Conservation (phyloP, 345 rosid species). For the Heritiera littoralis region DNA sequence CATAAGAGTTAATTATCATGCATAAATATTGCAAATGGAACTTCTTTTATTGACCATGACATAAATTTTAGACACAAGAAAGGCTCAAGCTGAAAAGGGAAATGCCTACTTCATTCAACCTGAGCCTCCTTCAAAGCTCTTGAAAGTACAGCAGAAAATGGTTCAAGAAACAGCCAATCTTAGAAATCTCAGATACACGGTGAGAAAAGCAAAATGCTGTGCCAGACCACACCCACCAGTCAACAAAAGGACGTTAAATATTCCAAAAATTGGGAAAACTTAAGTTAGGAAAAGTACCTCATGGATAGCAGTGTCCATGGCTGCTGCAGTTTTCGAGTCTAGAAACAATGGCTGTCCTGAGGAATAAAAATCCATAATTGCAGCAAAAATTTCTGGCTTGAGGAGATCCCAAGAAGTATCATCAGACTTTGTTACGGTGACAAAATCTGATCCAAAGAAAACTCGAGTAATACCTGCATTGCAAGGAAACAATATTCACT, state of each 20-base stretch:
- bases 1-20: not conserved
- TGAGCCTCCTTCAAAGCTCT: not conserved
- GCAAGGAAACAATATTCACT: slow-evolving; percentile 19
- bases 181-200: not conserved
- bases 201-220: not conserved
- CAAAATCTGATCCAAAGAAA: slow-evolving; percentile 89
- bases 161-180: not conserved
- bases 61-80: not conserved
- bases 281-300: slow-evolving; percentile 48
- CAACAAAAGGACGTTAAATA: not conserved
- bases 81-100: not conserved
- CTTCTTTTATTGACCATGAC: not conserved
- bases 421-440: slow-evolving; percentile 88
- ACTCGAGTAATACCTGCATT: slow-evolving; percentile 72
- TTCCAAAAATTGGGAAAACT: not conserved
- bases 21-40: not conserved
- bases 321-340: slow-evolving; percentile 64
- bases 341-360: slow-evolving; percentile 85
- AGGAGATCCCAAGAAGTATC: slow-evolving; percentile 83
- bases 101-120: not conserved
- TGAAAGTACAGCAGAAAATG: not conserved
- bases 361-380: slow-evolving; percentile 92
- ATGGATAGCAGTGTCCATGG: slow-evolving; percentile 84
- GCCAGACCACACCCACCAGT: not conserved
- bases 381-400: slow-evolving; percentile 91